Conservation (phyloP, 768 basidiomycete genomes). For the Lentinula lateritia region DNA sequence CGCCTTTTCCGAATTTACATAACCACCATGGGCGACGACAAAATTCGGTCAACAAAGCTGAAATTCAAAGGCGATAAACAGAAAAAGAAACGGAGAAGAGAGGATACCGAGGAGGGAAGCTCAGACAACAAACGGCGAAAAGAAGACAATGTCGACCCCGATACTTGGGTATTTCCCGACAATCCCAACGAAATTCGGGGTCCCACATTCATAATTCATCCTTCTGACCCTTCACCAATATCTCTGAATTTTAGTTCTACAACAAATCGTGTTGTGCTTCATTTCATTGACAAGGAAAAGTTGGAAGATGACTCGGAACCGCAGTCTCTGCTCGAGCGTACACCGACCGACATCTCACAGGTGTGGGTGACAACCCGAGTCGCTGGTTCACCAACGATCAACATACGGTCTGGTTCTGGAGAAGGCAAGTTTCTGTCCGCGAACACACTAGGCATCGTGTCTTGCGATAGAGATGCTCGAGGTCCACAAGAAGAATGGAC, state of each 20-base stretch:
- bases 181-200: constrained; percentile 71
- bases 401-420: constrained; percentile 80
- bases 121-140: constrained; percentile 12
- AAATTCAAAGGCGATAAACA: constrained; percentile 87
- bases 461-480: constrained; percentile 81
- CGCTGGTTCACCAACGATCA: constrained; percentile 79
- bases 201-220: constrained; percentile 82
- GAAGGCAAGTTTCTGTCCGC: constrained; percentile 89
- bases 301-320: constrained; percentile 37
- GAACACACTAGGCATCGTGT: constrained; percentile 80
- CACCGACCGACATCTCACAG: constrained; percentile 77
- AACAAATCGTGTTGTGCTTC: constrained; percentile 64
- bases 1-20: not conserved
- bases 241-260: constrained; percentile 77
- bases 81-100: constrained; percentile 76
- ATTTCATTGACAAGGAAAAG: constrained; percentile 56
- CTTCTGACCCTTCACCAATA: constrained; percentile 73
- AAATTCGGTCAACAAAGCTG: constrained; percentile 68
- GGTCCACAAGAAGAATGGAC: constrained; percentile 96
- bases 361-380: constrained; percentile 90
- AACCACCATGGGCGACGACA: constrained; percentile 15
- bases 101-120: constrained; percentile 39
- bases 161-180: constrained; percentile 78
- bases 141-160: constrained; percentile 60
- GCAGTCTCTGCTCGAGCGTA: constrained; percentile 52